phyloP scores from a whole-genome alignment of 805 yeast genomes.

The Wickerhamiella musiphila region DNA sequence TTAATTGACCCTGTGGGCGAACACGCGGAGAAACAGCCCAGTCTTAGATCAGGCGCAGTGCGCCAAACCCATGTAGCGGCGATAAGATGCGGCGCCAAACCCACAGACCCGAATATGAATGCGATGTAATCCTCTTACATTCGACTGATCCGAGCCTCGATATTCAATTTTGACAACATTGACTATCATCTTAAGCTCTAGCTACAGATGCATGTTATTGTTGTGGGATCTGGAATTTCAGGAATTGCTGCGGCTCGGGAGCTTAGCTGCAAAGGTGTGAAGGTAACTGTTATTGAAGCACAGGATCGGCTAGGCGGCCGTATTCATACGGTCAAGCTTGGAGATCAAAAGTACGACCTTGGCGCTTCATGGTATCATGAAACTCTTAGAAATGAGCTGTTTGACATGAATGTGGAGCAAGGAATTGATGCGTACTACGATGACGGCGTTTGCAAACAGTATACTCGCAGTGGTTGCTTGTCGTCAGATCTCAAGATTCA shows the following conservation, averaged over 20 bases:
- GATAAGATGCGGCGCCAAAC: too few species aligned
- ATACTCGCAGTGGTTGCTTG: slow-evolving; percentile 22
- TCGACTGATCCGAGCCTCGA: too few species aligned
- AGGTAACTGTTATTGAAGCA: slow-evolving; percentile 44
- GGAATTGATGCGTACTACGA: slow-evolving; percentile 27
- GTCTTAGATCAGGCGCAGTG: too few species aligned
- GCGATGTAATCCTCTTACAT: too few species aligned
- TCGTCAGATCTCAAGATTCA: slow-evolving; percentile 21
- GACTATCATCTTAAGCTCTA: too few species aligned
- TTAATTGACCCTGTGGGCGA: too few species aligned
- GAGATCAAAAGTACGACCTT: slow-evolving; percentile 35
- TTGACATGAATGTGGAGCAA: slow-evolving; percentile 29
- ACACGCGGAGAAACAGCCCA: too few species aligned
- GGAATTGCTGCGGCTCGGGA: slow-evolving; percentile 57
- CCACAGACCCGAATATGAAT: too few species aligned
- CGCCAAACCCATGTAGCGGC: too few species aligned
- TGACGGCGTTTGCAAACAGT: slow-evolving; percentile 26
- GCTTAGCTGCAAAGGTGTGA: slow-evolving; percentile 27
- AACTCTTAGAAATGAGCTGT: slow-evolving; percentile 44
- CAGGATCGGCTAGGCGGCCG: slow-evolving; percentile 54
- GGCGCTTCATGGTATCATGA: slow-evolving; percentile 92
- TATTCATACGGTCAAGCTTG: slow-evolving; percentile 27
- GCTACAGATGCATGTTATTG: slow-evolving; percentile 23
- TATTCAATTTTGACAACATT: too few species aligned
- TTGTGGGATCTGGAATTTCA: slow-evolving; percentile 65